Evolutionary conservation across 805 yeast genomes (phyloP).

Genomic region (Schizosaccharomyces osmophilus): DNA sequence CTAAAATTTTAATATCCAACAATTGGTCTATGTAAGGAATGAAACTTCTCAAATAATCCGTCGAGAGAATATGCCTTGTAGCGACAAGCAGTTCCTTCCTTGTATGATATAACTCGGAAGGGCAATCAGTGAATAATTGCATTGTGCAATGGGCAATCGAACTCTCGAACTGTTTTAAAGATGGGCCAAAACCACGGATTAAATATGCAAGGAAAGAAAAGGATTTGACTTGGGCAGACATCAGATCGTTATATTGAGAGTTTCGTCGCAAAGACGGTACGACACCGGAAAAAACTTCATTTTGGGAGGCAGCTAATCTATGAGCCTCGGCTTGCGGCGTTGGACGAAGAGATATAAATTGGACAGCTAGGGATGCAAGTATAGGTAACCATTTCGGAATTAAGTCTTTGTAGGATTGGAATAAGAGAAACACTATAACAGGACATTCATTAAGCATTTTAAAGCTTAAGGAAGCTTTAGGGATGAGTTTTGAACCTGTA

Average conservation of each 20-base stretch:
- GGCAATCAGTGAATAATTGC: constrained; percentile 78
- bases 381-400: constrained; percentile 46
- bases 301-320: constrained; percentile 30
- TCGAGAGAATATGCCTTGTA: constrained; percentile 78
- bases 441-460: constrained; percentile 91
- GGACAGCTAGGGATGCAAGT: constrained; percentile 63
- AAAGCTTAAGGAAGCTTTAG: constrained; percentile 44
- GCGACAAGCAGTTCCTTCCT: constrained; percentile 84
- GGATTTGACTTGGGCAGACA: constrained; percentile 83
- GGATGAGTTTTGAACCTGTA: constrained; percentile 19
- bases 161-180: constrained; percentile 29
- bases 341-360: constrained; percentile 51
- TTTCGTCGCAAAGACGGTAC: constrained; percentile 56
- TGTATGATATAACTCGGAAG: constrained; percentile 75
- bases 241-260: constrained; percentile 63
- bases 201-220: constrained; percentile 87
- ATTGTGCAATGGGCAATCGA: constrained; percentile 71
- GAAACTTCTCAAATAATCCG: constrained; percentile 61
- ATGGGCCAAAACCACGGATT: constrained; percentile 56
- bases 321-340: constrained; percentile 55
- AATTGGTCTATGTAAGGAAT: constrained; percentile 64
- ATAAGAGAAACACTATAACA: constrained; percentile 78
- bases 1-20: constrained; percentile 63
- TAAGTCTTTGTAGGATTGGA: constrained; percentile 61
- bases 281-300: constrained; percentile 41